Conservation (phyloP, 2,329 filamentous ascomycete genomes). For the Scytalidium sp. region DNA sequence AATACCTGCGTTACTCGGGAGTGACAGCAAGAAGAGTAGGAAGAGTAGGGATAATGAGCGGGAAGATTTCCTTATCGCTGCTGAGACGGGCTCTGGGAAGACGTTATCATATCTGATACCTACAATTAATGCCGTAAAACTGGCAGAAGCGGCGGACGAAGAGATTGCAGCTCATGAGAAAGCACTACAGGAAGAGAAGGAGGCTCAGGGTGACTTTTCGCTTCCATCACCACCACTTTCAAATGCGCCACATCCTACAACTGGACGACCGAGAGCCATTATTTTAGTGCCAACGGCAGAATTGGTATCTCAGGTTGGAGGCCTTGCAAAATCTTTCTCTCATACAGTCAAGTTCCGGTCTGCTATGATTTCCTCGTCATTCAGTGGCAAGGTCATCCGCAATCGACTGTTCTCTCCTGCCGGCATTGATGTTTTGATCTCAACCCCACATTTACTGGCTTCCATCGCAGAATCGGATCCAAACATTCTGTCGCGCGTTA, state of each 20-base stretch:
- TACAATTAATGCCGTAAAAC: conserved; percentile 79
- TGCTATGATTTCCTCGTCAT: conserved; percentile 74
- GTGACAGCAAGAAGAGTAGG: conserved; percentile 33
- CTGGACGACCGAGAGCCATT: conserved; percentile 76
- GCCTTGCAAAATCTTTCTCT: conserved; percentile 75
- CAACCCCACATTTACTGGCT: conserved; percentile 84
- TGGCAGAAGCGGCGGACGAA: conserved; percentile 60
- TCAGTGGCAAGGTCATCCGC: conserved; percentile 76
- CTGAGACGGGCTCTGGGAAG: conserved; percentile 96
- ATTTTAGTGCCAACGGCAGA: conserved; percentile 91
- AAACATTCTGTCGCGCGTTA: conserved; percentile 87
- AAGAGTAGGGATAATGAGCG: conserved; percentile 28
- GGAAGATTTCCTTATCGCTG: conserved; percentile 75
- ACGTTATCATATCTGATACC: conserved; percentile 91
- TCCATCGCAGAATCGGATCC: conserved; percentile 88
- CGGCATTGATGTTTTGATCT: conserved; percentile 81
- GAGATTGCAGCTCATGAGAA: conserved; percentile 57
- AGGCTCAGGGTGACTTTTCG: conserved; percentile 56
- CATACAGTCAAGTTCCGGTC: conserved; percentile 87
- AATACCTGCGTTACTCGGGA: conserved; percentile 76
- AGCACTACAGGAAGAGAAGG: conserved; percentile 53
- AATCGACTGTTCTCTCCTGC: conserved; percentile 75
- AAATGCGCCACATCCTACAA: conserved; percentile 68
- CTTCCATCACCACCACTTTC: conserved; percentile 54
- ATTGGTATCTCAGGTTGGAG: conserved; percentile 82